These are phyloP conservation scores for Colletotrichum acutatum DNA, from an alignment of 2,329 filamentous ascomycete genomes.

Conservation along the genomic window DNA sequence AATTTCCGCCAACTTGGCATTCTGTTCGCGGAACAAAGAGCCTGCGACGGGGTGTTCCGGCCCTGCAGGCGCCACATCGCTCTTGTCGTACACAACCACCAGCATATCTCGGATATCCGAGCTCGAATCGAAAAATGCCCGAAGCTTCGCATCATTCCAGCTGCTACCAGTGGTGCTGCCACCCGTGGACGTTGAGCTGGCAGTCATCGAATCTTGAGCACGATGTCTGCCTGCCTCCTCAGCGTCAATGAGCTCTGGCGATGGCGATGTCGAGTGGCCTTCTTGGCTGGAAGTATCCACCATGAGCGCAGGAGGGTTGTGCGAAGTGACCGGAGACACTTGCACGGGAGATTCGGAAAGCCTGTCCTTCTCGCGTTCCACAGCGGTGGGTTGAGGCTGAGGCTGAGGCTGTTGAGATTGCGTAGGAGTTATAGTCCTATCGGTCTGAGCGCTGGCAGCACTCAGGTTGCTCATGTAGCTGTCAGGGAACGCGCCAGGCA, in stretches of 20 bases:
- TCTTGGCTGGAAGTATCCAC: constrained; percentile 79
- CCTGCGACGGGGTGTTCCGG: constrained; percentile 88
- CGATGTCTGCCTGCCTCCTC: constrained; percentile 52
- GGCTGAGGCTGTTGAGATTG: constrained; percentile 21
- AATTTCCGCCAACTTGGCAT: constrained; percentile 86
- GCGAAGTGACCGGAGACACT: constrained; percentile 65
- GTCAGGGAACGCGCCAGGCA: constrained; percentile 55
- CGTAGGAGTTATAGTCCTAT: constrained; percentile 44
- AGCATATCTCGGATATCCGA: constrained; percentile 90
- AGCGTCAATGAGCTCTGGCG: constrained; percentile 67
- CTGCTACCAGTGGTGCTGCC: constrained; percentile 64
- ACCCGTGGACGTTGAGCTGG: constrained; percentile 57
- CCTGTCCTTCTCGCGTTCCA: constrained; percentile 48
- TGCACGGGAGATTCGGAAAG: constrained; percentile 77
- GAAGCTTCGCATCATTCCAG: constrained; percentile 89
- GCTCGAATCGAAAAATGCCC: constrained; percentile 91
- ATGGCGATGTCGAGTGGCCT: constrained; percentile 72
- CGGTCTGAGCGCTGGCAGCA: constrained; percentile 44
- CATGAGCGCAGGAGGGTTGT: constrained; percentile 73
- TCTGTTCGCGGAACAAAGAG: constrained; percentile 86
- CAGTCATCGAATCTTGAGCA: constrained; percentile 60
- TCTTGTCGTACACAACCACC: constrained; percentile 92
- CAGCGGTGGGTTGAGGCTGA: constrained; percentile 8
- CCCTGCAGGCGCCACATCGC: constrained; percentile 80
- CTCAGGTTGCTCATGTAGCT: constrained; percentile 49